phyloP scores from a whole-genome alignment of 2,329 filamentous ascomycete species.

The Claviceps monticola region DNA sequence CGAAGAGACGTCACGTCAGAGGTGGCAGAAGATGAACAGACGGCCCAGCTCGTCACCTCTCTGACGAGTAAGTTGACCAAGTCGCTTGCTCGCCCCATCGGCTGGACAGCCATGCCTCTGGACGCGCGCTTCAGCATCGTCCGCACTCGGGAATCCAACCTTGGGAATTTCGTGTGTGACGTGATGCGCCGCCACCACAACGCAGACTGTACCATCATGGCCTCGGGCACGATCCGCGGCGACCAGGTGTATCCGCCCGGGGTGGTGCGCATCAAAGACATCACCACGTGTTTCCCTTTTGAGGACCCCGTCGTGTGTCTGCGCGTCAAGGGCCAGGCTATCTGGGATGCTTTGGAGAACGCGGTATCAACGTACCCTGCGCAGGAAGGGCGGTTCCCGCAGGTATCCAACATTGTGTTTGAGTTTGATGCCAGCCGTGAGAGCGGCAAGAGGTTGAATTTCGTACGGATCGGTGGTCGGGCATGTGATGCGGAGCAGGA shows the following conservation, averaged over 20 bases:
- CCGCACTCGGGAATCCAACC: conserved; percentile 61
- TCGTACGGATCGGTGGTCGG: conserved; percentile 44
- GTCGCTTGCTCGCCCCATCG: conserved; percentile 69
- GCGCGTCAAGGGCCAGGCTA: conserved; percentile 53
- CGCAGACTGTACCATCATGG: conserved; percentile 75
- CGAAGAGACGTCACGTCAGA: conserved; percentile 59
- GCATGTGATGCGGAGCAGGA: conserved; percentile 47
- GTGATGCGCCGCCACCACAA: conserved; percentile 75
- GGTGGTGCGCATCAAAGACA: conserved; percentile 61
- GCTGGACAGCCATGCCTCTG: conserved; percentile 68
- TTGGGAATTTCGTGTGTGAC: conserved; percentile 85
- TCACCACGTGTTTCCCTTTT: conserved; percentile 85
- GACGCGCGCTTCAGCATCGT: conserved; percentile 82
- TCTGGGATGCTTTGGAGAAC: conserved; percentile 75
- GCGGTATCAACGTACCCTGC: conserved; percentile 69
- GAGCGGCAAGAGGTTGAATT: conserved; percentile 47
- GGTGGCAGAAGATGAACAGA: conserved; percentile 49
- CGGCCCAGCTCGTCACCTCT: conserved; percentile 48
- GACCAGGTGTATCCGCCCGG: conserved; percentile 83
- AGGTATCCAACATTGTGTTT: conserved; percentile 73
- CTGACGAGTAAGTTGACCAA: conserved; percentile 60
- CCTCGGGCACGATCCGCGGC: conserved; percentile 70
- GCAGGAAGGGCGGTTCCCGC: conserved; percentile 69
- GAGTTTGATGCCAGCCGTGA: conserved; percentile 52
- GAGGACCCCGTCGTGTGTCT: conserved; percentile 80